These are phyloP conservation scores for Chalara sp. DNA, from an alignment of 2,329 filamentous ascomycete genomes.

Conservation along the genomic window DNA sequence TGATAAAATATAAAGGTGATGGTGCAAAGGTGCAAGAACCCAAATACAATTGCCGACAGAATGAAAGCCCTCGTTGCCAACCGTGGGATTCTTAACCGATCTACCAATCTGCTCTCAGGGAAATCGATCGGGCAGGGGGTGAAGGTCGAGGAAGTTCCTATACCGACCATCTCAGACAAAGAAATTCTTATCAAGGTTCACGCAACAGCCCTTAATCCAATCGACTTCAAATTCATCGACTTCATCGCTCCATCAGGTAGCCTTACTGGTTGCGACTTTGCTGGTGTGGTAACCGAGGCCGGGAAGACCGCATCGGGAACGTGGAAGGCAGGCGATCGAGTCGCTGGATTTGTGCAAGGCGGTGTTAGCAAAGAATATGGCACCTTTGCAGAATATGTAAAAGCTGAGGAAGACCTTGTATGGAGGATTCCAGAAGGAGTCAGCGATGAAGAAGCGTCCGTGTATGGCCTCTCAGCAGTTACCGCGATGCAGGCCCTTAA, in stretches of 20 bases:
- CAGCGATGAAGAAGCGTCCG: conserved; percentile 36
- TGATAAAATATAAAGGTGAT: no score
- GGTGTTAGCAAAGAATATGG: conserved; percentile 5
- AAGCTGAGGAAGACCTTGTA: conserved; percentile 29
- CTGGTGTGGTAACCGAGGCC: conserved; percentile 33
- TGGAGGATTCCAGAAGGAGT: conserved; percentile 36
- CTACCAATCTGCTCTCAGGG: conserved; percentile 4
- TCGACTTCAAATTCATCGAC: conserved; percentile 25
- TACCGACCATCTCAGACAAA: conserved; percentile 12
- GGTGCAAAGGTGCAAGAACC: no score
- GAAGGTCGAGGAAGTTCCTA: conserved; percentile 5
- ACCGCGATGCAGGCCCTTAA: conserved; percentile 24
- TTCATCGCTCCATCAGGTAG: conserved; percentile 3
- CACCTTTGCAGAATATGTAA: conserved; percentile 10
- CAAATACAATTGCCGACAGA: neutral
- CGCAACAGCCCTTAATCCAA: conserved; percentile 35
- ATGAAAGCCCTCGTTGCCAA: conserved; percentile 10
- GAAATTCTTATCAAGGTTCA: conserved; percentile 35
- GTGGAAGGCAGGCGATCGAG: conserved; percentile 42
- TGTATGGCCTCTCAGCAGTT: conserved; percentile 27
- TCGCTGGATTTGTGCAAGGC: conserved; percentile 27
- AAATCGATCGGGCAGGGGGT: conserved; percentile 9
- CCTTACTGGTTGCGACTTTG: conserved; percentile 14
- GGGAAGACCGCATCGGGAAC: conserved; percentile 38
- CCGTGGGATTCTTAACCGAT: conserved; percentile 1